phyloP scores from a whole-genome alignment of 2,329 filamentous ascomycete genomes.

The Tolypocladium nubicola region DNA sequence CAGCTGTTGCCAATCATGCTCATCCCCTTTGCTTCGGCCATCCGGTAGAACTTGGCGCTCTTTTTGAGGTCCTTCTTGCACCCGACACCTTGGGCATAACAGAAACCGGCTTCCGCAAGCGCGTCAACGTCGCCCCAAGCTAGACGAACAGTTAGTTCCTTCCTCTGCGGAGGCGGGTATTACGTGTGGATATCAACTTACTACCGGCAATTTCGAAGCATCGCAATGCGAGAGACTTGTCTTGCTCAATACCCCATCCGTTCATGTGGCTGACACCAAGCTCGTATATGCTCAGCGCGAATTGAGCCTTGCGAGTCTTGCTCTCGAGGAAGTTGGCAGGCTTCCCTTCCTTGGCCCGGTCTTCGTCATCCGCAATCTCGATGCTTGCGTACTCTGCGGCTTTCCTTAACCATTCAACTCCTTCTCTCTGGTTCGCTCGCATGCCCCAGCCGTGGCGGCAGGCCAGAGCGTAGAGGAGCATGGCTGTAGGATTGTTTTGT shows the following conservation, averaged over 20 bases:
- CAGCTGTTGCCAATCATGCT: slow-evolving; percentile 98
- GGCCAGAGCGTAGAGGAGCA: slow-evolving; percentile 91
- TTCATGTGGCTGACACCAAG: slow-evolving; percentile 96
- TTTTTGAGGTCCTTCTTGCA: slow-evolving; percentile 96
- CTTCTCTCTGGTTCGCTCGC: slow-evolving; percentile 82
- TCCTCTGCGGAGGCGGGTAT: background rate
- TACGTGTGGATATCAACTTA: slow-evolving; percentile 27
- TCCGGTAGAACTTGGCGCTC: slow-evolving; percentile 80
- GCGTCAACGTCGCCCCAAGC: slow-evolving; percentile 94
- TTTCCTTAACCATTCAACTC: slow-evolving; percentile 83
- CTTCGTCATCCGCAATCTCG: slow-evolving; percentile 76
- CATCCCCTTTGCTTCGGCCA: slow-evolving; percentile 86
- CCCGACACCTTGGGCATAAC: slow-evolving; percentile 86
- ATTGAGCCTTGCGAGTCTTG: slow-evolving; percentile 82
- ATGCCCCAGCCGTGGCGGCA: slow-evolving; percentile 98
- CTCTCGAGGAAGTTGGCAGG: slow-evolving; percentile 55
- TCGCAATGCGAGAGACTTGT: slow-evolving; percentile 74
- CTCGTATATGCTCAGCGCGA: slow-evolving; percentile 92
- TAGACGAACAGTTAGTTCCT: slow-evolving; percentile 14
- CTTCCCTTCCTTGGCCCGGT: slow-evolving; percentile 51
- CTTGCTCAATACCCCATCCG: slow-evolving; percentile 92
- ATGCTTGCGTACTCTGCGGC: slow-evolving; percentile 76
- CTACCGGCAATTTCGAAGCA: slow-evolving; percentile 95
- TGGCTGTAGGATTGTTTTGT: slow-evolving; percentile 79
- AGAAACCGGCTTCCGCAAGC: slow-evolving; percentile 87